Conservation (phyloP, 768 basidiomycete genomes). For the Strobilomyces confusus region DNA sequence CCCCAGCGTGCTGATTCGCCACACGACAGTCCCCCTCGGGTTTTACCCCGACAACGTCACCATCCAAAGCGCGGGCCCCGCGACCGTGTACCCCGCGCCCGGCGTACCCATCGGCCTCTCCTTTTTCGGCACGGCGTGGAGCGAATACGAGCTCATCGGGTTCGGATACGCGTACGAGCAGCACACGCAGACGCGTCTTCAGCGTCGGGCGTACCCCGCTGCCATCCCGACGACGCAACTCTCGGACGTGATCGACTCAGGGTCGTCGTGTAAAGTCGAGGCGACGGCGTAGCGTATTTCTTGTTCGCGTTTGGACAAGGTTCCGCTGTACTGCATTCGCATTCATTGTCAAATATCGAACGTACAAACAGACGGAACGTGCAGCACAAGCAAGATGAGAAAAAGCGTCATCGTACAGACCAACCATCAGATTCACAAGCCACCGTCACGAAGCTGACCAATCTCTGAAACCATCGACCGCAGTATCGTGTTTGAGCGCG, state of each 20-base stretch:
- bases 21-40: slow-evolving; percentile 37
- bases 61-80: too few species aligned
- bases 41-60: slow-evolving; percentile 33
- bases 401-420: too few species aligned
- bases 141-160: slow-evolving; percentile 40
- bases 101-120: slow-evolving; percentile 41
- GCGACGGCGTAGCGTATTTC: too few species aligned
- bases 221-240: slow-evolving; percentile 57
- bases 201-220: slow-evolving; percentile 44
- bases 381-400: too few species aligned
- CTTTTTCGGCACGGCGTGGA: slow-evolving; percentile 44
- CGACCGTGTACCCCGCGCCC: slow-evolving; percentile 31
- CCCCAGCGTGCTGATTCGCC: slow-evolving; percentile 28
- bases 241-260: slow-evolving; percentile 23
- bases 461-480: too few species aligned
- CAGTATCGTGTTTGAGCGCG: background rate
- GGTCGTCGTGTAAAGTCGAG: too few species aligned
- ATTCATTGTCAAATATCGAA: too few species aligned
- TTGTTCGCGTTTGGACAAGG: too few species aligned
- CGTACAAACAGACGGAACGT: too few species aligned
- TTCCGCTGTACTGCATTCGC: too few species aligned
- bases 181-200: slow-evolving; percentile 48
- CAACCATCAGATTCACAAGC: too few species aligned
- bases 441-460: background rate
- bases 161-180: slow-evolving; percentile 51